A percentile compares a stretch with the other conserved stretches of the same genome.
These are phyloP conservation scores for Wickerhamiella shivajii DNA, from an alignment of 805 yeast genomes.

Conservation along the genomic window DNA sequence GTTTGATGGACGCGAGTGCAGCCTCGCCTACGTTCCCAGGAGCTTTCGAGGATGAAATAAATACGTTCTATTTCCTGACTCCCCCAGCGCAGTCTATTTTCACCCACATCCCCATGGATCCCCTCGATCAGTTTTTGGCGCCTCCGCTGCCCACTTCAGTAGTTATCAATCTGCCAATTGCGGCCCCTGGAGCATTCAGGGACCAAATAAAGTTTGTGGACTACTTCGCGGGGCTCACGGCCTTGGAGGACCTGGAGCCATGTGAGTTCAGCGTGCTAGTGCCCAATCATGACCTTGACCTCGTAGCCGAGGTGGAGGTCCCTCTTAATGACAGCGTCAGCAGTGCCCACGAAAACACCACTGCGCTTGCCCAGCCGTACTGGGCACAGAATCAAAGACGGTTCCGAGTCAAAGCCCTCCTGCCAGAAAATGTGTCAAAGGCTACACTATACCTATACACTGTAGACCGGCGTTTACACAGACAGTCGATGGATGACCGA, in stretches of 20 bases:
- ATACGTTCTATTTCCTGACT: slow-evolving; percentile 59
- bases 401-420: slow-evolving; percentile 64
- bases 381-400: slow-evolving; percentile 46
- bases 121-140: slow-evolving; percentile 67
- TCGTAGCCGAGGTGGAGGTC: slow-evolving; percentile 33
- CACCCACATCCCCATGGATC: slow-evolving; percentile 74
- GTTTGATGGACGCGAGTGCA: slow-evolving; percentile 58
- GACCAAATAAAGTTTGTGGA: slow-evolving; percentile 44
- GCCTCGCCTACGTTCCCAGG: slow-evolving; percentile 46
- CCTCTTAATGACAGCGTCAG: background rate
- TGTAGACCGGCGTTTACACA: slow-evolving; percentile 9
- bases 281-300: slow-evolving; percentile 51
- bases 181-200: slow-evolving; percentile 66
- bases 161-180: slow-evolving; percentile 69
- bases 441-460: slow-evolving; percentile 66
- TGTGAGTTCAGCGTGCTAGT: slow-evolving; percentile 64
- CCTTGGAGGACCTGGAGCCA: slow-evolving; percentile 59
- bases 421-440: slow-evolving; percentile 53
- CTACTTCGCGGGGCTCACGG: slow-evolving; percentile 64
- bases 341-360: slow-evolving; percentile 31
- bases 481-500: slow-evolving; percentile 27
- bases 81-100: slow-evolving; percentile 63
- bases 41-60: slow-evolving; percentile 30
- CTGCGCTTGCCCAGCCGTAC: slow-evolving; percentile 62
- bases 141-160: slow-evolving; percentile 72